phyloP scores from a whole-genome alignment of 805 yeast genomes.

The Saccharomycopsis sp. region DNA sequence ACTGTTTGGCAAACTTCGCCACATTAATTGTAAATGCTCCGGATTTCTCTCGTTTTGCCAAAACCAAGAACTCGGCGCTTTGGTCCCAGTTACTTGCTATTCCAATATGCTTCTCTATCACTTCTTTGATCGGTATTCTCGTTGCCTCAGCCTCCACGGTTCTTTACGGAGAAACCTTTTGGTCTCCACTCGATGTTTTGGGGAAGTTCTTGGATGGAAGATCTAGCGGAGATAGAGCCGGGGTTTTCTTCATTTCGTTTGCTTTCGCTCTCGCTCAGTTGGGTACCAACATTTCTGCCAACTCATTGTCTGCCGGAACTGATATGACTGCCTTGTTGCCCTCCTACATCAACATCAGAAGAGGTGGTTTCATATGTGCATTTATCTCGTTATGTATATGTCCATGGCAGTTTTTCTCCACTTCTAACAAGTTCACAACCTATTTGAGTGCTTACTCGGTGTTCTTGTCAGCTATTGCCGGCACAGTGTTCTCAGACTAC shows the following conservation, averaged over 20 bases:
- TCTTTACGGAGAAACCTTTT: constrained; percentile 60
- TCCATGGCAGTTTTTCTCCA: constrained; percentile 75
- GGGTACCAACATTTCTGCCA: constrained; percentile 72
- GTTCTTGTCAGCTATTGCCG: constrained; percentile 78
- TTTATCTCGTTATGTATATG: constrained; percentile 61
- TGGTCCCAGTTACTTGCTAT: constrained; percentile 58
- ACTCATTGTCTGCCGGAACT: constrained; percentile 65
- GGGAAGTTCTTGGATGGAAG: constrained; percentile 50
- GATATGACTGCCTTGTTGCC: constrained; percentile 65
- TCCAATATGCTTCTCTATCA: constrained; percentile 71
- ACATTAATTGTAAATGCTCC: constrained; percentile 86
- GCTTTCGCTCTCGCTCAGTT: constrained; percentile 72
- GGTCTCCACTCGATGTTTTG: constrained; percentile 82
- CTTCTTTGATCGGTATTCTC: constrained; percentile 78
- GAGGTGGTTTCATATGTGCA: constrained; percentile 79
- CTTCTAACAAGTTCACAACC: constrained; percentile 69
- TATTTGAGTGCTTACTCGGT: constrained; percentile 77
- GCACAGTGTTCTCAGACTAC: constrained; percentile 65
- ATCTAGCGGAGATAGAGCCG: constrained; percentile 61
- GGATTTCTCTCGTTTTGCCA: constrained; percentile 81
- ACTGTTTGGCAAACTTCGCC: constrained; percentile 77
- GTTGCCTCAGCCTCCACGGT: constrained; percentile 72
- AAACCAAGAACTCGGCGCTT: constrained; percentile 43
- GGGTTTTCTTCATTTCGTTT: constrained; percentile 66
- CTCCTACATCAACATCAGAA: constrained; percentile 59